A percentile compares a stretch with the other conserved stretches of the same genome.
Evolutionary conservation across 345 rosid species (phyloP).

Genomic region (Populus tremula): DNA sequence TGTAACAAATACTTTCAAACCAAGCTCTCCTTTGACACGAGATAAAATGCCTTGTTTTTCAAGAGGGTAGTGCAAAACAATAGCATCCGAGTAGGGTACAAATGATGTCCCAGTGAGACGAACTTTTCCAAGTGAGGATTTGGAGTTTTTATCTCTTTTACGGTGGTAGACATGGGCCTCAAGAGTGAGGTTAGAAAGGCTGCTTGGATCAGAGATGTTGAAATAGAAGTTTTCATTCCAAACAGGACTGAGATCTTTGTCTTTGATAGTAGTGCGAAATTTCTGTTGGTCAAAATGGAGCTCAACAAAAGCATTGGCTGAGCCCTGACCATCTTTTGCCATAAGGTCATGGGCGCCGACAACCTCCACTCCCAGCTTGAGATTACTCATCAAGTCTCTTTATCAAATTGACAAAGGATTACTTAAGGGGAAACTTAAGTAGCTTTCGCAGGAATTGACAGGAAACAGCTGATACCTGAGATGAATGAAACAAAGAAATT

Average conservation of each 20-base stretch:
- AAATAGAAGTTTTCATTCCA: constrained; percentile 86
- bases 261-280: constrained; percentile 61
- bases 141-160: constrained; percentile 39
- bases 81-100: constrained; percentile 70
- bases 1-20: constrained; percentile 68
- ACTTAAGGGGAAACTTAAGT: background rate
- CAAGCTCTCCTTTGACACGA: constrained; percentile 72
- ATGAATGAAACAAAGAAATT: background rate
- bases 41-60: constrained; percentile 57
- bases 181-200: constrained; percentile 48
- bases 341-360: constrained; percentile 67
- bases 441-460: constrained; percentile 11
- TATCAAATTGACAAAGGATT: background rate
- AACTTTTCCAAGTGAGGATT: constrained; percentile 64
- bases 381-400: constrained; percentile 47
- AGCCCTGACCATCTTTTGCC: constrained; percentile 49
- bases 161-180: constrained; percentile 59
- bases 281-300: constrained; percentile 75
- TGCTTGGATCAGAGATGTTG: constrained; percentile 69
- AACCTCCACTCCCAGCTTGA: constrained; percentile 85
- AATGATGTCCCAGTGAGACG: constrained; percentile 72
- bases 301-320: constrained; percentile 64
- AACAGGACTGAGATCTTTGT: constrained; percentile 64
- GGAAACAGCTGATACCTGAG: constrained; percentile 26
- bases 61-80: constrained; percentile 70